Base-by-base conservation (phyloP, 345 rosid genomes). In the Microcos paniculata region DNA sequence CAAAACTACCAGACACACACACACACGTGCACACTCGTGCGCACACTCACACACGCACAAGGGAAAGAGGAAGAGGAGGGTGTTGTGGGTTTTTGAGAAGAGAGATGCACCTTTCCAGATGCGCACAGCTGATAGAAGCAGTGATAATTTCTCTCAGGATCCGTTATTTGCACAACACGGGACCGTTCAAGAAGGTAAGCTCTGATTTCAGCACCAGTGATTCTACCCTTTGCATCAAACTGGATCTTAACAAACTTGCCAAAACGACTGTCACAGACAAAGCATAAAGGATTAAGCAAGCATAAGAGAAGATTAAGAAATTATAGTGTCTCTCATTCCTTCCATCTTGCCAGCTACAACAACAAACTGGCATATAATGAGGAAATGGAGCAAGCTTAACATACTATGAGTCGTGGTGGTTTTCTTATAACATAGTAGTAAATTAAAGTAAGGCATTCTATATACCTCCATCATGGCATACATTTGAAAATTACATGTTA, bases 201-300 rank as follows among this genome's bases (percentile, higher is more conserved):
- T 90, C 99, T 88, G 75, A 96, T 92, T 76, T 98, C 99, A 56
- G 99, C 99, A 78, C 99, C 99, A 71, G 99, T 93, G 82, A 96
- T 96, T 87, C 98, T 88, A 82, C 99, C 99, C 80, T 83, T 87
- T 74, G 87, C 81, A 80, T 93, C 93, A 45, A 96, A 96, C 75
- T 96, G 99, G 74, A 96, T 93, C 91, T 93, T 97, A 40, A 96
- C 99, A 80, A 96, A 96, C 89, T 96, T 96, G 66, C 99, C 99
- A 84, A 96, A 96, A 75, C 99, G 99, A 85, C 99, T 96, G 90
- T 75, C 83, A 68, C 71, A 79, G 61, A 55, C 43, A 78, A 70
- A 46, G 49, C 5, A 76, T 24, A 19, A 71, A 70, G 59, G 52
- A 61, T 56, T 73, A 63, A 72, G 26, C 51, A 71, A 64, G 28